Base-by-base conservation (phyloP, 768 basidiomycete species). In the Mycena filopes region DNA sequence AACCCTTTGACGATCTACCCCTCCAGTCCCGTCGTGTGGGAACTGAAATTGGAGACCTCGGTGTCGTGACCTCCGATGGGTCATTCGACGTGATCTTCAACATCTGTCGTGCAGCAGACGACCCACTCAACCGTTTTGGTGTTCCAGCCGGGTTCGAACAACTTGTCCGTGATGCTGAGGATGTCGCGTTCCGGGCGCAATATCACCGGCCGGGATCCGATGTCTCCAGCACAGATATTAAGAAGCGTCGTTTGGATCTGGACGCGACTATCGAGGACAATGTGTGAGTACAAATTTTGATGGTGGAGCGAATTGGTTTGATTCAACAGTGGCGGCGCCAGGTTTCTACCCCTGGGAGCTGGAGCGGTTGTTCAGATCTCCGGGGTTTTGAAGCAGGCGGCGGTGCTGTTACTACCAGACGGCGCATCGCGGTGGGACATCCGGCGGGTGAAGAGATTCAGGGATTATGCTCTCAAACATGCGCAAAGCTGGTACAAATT, bases 401-500 rank as follows among this genome's bases (percentile, higher is more conserved):
- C 55, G 3, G 18, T 56, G n/a, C 55, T 56, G 18, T 7, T 56
- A 1, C 23, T 56, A 11, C 55, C 55, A 20, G 55, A 56, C 31
- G 55, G 55, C 29, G 55, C 55, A 8, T 56, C 55, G 9, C 26
- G 41, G 18, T 56, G 55, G 55, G 55, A 56, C 43, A 8, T 56
- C 4, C 25, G 21, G 9, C 6, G 15, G 18, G 31, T 45, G 42
- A 23, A 43, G 7, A 8, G n/a, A 56, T 56, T 56, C 41, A 42
- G 33, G 41, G 26, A 56, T 2, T 56, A 56, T 26, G 55, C 55
- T 11, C 29, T 5, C 26, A 56, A 56, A n/a, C 23, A 56, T 18
- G 33, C 50, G 28, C 33, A 12, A 6, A 46, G 28, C 13, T 66
- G 65, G 65, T 66, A 66, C 49, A 26, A 61, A 33, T 62, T 62